Conservation (phyloP, 1,284 basidiomycete species). For the Trametes versicolor region DNA sequence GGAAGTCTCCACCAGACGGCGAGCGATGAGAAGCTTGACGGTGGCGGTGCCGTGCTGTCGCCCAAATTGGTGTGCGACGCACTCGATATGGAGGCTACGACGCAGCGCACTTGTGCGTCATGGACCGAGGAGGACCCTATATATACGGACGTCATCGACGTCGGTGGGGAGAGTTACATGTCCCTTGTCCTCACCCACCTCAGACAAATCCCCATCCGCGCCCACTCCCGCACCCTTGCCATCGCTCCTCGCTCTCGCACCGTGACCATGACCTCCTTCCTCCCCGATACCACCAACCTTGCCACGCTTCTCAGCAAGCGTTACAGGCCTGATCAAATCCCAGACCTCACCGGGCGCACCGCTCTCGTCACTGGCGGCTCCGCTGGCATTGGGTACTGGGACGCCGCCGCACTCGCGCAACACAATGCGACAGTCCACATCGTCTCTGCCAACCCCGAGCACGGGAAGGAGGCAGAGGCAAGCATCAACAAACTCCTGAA, state of each 20-base stretch:
- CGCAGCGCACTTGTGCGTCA: constrained; percentile 18
- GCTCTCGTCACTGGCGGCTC: constrained; percentile 45
- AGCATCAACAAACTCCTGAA: constrained; percentile 60
- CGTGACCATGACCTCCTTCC: constrained; percentile 30
- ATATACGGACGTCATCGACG: not conserved
- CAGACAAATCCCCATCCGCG: not conserved
- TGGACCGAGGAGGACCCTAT: not conserved
- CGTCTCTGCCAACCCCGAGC: constrained; percentile 38
- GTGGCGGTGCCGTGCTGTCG: constrained; percentile 1
- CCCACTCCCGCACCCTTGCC: too few relatives aligned
- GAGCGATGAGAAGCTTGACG: not conserved
- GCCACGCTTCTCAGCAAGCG: constrained; percentile 37
- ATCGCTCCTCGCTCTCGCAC: constrained; percentile 7
- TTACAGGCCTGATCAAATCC: constrained; percentile 37
- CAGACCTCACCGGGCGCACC: constrained; percentile 41
- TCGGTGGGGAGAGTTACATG: not conserved
- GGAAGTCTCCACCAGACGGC: not conserved
- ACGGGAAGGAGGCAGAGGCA: constrained; percentile 44
- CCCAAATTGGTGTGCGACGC: constrained; percentile 8
- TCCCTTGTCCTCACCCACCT: not conserved
- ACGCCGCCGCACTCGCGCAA: constrained; percentile 42
- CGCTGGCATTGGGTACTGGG: constrained; percentile 43
- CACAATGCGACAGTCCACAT: constrained; percentile 39
- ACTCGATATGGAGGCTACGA: constrained; percentile 11
- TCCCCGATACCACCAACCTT: constrained; percentile 34